These are phyloP conservation scores for Rubia balearica DNA, from an alignment of 305 asterid species.

Conservation along the genomic window DNA sequence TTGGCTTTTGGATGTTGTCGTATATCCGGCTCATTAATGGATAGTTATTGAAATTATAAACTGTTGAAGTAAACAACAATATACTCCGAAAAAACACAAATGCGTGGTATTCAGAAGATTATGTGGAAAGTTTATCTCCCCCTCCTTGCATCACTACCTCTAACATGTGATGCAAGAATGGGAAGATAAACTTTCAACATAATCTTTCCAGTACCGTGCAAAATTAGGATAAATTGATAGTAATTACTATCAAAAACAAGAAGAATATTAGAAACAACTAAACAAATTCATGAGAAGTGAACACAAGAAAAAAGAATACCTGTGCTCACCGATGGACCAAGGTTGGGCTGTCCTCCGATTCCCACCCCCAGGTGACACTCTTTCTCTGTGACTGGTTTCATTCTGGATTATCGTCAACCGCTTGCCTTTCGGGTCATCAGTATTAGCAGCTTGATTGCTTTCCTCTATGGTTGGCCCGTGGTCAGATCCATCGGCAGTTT, in stretches of 20 bases:
- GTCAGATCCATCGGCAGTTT: constrained; percentile 14
- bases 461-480: background rate
- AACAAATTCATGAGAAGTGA: background rate
- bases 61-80: background rate
- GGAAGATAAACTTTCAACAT: background rate
- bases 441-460: background rate
- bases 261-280: constrained; percentile 1
- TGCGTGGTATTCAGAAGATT: background rate
- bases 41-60: background rate
- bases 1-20: background rate
- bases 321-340: constrained; percentile 31
- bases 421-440: background rate
- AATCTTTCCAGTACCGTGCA: background rate
- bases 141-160: too few relatives aligned
- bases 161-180: background rate
- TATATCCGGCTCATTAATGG: background rate
- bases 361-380: background rate
- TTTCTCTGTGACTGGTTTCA: constrained; percentile 7
- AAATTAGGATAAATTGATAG: background rate
- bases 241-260: background rate
- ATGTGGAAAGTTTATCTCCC: too few relatives aligned
- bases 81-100: background rate
- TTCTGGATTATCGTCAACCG: background rate
- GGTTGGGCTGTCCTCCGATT: constrained; percentile 14
- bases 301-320: constrained; percentile 17